Evolutionary conservation across 306 rosid genomes (phyloP), one percentile per base, ranked within the genome.

Genomic region (Quercus cerris): DNA sequence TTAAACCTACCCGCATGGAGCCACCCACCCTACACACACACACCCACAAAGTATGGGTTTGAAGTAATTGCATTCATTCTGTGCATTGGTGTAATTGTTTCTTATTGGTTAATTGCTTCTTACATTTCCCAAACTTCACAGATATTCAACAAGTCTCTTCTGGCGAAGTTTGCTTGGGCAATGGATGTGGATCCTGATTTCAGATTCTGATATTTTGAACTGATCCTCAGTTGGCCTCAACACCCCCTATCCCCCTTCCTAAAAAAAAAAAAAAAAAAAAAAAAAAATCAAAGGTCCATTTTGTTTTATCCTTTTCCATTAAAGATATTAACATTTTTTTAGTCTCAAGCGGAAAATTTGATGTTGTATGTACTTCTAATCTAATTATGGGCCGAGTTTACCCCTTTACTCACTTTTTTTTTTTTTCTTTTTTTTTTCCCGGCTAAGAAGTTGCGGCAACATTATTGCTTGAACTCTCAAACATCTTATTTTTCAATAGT

Each of bases 121-220:
- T 70, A 8, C 55, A 13, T 74, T 31, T 61, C n/a, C 76, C 76
- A 6, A 30, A 67, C 56, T 67, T 25, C 35, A 70, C 92, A 95
- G 99, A 91, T 93, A 61, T 95, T 95, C 93, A 93, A 90, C 87
- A 95, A 95, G 82, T 87, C 98, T 78, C 92, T 90, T 79, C 86
- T 95, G 82, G 97, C 94, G 12, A 95, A 95, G 75, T 95, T 95
- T 82, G 72, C 87, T 63, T 95, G 99, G 99, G 86, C 99, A 77
- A 95, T 95, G 99, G 96, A 90, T 56, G 99, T 95, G 62, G 97
- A 93, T 78, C 98, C 97, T 3, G 98, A 88, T 63, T 95, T 93
- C 88, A 93, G 97, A 91, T 95, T 95, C 94, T 95, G 91, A 94
- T 77, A 79, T 70, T 62, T 69, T 54, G 44, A 59, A 66, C 28